These are phyloP conservation scores for Gossypium arboreum DNA, from an alignment of 345 rosid genomes.

Conservation along the genomic window DNA sequence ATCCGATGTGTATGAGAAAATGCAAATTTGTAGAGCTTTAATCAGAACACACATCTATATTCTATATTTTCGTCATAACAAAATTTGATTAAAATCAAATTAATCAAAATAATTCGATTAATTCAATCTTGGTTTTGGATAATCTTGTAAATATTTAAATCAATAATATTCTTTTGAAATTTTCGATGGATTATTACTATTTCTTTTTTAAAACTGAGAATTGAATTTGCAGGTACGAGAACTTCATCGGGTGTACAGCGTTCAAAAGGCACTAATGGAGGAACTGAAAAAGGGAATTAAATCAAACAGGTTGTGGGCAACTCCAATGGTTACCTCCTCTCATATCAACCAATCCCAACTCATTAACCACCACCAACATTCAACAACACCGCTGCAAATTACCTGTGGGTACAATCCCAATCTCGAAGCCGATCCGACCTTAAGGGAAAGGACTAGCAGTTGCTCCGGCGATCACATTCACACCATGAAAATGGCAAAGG, in stretches of 20 bases:
- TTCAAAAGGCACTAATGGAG: constrained; percentile 64
- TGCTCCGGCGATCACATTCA: constrained; percentile 32
- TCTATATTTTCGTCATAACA: too few species aligned
- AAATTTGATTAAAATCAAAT: too few species aligned
- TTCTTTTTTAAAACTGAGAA: neutral
- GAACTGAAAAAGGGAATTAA: constrained; percentile 41
- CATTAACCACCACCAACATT: constrained; percentile 18
- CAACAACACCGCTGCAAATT: constrained; percentile 13
- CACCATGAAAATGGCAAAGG: constrained; percentile 23
- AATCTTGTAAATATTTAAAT: too few species aligned
- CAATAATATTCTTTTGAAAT: too few species aligned
- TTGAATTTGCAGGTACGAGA: constrained; percentile 60
- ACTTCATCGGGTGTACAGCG: constrained; percentile 68
- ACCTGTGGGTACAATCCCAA: constrained; percentile 18
- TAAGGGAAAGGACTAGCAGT: constrained; percentile 53
- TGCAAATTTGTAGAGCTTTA: neutral
- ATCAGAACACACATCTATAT: too few species aligned
- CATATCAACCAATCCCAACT: constrained; percentile 21
- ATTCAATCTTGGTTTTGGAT: too few species aligned
- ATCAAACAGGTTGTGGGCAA: constrained; percentile 30
- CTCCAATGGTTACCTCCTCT: neutral
- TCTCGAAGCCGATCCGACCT: constrained; percentile 24
- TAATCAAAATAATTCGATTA: too few species aligned
- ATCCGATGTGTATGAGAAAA: neutral
- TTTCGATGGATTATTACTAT: too few species aligned